Conservation (phyloP, 192 early-diverging fungal genomes). For the Cetraspora pellucida region DNA sequence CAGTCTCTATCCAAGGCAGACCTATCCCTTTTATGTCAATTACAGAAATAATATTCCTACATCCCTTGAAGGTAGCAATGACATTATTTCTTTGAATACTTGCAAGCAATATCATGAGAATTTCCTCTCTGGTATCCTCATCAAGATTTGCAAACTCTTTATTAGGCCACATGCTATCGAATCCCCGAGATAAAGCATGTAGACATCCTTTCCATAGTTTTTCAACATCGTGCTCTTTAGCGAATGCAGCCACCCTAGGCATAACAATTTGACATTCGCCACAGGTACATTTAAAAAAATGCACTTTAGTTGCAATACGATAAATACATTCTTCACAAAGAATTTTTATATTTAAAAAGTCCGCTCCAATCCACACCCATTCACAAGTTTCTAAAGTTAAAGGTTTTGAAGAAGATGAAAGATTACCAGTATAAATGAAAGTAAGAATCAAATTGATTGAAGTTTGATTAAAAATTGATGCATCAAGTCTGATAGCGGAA, state of each 20-base stretch:
- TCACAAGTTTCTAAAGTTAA: constrained; percentile 30
- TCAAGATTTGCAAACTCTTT: constrained; percentile 32
- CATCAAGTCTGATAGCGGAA: constrained; percentile 9
- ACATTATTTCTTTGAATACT: constrained; percentile 29
- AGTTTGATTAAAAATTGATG: constrained; percentile 25
- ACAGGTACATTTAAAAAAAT: constrained; percentile 31
- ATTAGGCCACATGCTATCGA: constrained; percentile 34
- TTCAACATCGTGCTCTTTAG: constrained; percentile 27
- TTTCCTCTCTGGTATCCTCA: constrained; percentile 26
- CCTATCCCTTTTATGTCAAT: constrained; percentile 33
- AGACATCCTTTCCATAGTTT: constrained; percentile 31
- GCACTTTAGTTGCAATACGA: constrained; percentile 23
- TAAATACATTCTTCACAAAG: constrained; percentile 26
- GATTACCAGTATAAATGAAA: constrained; percentile 33
- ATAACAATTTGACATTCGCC: constrained; percentile 25
- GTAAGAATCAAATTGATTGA: constrained; percentile 31
- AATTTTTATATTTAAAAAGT: constrained; percentile 30
- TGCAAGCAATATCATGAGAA: constrained; percentile 21
- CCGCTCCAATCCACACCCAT: constrained; percentile 27
- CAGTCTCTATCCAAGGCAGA: constrained; percentile 30
- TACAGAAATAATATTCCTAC: constrained; percentile 12
- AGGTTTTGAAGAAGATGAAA: constrained; percentile 27
- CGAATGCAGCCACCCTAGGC: constrained; percentile 24
- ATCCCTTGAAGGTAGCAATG: constrained; percentile 22
- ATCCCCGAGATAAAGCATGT: constrained; percentile 27